Conservation (phyloP, 129 eudicot genomes). For the Ambrosia artemisiifolia region DNA sequence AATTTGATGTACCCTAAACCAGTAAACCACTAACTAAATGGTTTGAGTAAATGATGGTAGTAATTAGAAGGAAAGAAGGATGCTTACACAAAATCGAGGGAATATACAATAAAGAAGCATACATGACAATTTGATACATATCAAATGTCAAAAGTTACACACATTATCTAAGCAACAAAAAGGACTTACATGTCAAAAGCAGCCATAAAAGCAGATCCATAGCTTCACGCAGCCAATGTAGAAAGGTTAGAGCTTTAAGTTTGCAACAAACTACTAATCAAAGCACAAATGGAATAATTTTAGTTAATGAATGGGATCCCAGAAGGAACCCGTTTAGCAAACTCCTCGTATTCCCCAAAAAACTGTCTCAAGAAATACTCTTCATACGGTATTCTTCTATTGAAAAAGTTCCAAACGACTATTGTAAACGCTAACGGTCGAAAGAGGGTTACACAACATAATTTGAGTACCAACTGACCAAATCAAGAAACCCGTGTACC, state of each 20-base stretch:
- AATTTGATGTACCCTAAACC: too few species aligned
- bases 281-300: not conserved
- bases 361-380: constrained; percentile 82
- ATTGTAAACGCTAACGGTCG: constrained; percentile 53
- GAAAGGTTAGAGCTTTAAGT: constrained; percentile 4
- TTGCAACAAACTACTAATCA: not conserved
- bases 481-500: constrained; percentile 85
- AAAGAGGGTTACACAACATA: constrained; percentile 84
- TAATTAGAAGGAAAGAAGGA: too few species aligned
- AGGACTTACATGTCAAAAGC: constrained; percentile 7
- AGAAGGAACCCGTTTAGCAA: constrained; percentile 63
- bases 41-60: too few species aligned
- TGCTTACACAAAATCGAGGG: too few species aligned
- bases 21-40: too few species aligned
- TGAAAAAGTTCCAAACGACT: constrained; percentile 81
- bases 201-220: constrained; percentile 4
- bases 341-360: constrained; percentile 73
- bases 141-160: constrained; percentile 5
- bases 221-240: constrained; percentile 15
- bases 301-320: constrained; percentile 74
- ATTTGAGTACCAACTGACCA: constrained; percentile 94
- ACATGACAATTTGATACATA: not conserved
- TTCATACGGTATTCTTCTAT: constrained; percentile 75
- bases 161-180: constrained; percentile 17
- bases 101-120: not conserved